Conservation (phyloP, 2,329 filamentous ascomycete genomes). For the Lojkania enalia region DNA sequence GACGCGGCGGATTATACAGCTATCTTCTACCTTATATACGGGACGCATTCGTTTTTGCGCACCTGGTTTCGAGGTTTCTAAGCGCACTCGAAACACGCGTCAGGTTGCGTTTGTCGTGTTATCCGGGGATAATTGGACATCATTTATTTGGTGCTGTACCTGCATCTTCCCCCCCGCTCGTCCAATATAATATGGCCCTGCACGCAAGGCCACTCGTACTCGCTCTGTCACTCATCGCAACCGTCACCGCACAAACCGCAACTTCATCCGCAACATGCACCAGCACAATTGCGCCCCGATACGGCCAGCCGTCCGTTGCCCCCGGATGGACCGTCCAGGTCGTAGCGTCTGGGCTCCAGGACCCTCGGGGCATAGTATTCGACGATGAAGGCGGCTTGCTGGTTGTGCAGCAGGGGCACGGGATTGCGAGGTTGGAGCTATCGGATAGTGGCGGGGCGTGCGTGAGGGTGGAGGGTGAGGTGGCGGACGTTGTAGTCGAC, state of each 20-base stretch:
- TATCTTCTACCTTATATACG: no score
- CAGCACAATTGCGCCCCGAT: conserved; percentile 40
- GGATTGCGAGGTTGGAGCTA: conserved; percentile 45
- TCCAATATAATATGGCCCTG: conserved; percentile 11
- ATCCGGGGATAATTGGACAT: no score
- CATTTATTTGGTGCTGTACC: no score
- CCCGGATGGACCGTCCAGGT: conserved; percentile 49
- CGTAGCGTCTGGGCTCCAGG: conserved; percentile 50
- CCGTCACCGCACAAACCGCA: conserved; percentile 11
- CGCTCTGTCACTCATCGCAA: conserved; percentile 23
- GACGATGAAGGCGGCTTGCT: conserved; percentile 53
- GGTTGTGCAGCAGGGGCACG: conserved; percentile 51
- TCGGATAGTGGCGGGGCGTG: conserved; percentile 33
- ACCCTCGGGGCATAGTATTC: conserved; percentile 53
- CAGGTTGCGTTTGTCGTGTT: no score
- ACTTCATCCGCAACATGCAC: conserved; percentile 33
- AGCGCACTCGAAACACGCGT: no score
- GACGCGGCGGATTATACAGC: no score
- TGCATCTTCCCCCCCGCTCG: conserved; percentile 8
- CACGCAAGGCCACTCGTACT: no score
- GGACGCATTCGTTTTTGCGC: no score
- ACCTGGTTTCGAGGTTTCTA: no score
- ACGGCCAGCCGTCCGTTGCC: conserved; percentile 48
- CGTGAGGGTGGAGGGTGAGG: conserved; percentile 28
- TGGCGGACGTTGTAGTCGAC: conserved; percentile 30